These are phyloP conservation scores for Leucocoprinus birnbaumii DNA, from an alignment of 768 basidiomycete genomes.

Conservation along the genomic window DNA sequence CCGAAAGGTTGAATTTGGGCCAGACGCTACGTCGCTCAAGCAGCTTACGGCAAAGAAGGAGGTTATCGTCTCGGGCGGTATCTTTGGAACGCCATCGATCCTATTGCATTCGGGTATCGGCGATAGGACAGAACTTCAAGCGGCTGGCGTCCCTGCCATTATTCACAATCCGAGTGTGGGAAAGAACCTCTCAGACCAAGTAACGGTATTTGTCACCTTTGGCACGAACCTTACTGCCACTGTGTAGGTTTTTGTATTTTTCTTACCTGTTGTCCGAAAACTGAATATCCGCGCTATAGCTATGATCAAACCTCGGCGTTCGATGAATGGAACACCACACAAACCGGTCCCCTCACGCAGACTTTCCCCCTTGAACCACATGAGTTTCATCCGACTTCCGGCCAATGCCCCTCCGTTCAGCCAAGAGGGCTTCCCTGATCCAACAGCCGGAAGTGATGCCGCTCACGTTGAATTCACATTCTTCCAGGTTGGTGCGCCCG, in stretches of 20 bases:
- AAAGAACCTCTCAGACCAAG: constrained; percentile 20
- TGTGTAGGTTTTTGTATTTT: not conserved
- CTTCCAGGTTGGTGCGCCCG: not conserved
- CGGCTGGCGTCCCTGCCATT: constrained; percentile 13
- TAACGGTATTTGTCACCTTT: constrained; percentile 1
- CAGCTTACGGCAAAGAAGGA: constrained; percentile 23
- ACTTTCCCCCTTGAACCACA: constrained; percentile 31
- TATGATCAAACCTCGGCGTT: not conserved
- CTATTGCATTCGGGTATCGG: constrained; percentile 25
- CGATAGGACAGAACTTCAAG: constrained; percentile 11
- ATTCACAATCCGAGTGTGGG: constrained; percentile 20
- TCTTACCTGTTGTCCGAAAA: not conserved
- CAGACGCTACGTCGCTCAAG: not conserved
- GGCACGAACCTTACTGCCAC: not conserved
- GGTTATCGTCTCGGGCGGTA: constrained; percentile 29
- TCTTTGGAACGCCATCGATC: constrained; percentile 24
- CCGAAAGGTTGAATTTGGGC: constrained; percentile 11
- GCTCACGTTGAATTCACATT: constrained; percentile 16
- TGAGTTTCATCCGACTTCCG: constrained; percentile 27
- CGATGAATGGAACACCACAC: constrained; percentile 13
- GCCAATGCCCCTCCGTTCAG: constrained; percentile 20
- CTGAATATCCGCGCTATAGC: not conserved
- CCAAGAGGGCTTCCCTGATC: constrained; percentile 13
- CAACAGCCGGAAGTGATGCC: constrained; percentile 12
- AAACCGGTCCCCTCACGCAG: constrained; percentile 21